Conservation (phyloP, 805 yeast genomes). For the Torulaspora quercuum region DNA sequence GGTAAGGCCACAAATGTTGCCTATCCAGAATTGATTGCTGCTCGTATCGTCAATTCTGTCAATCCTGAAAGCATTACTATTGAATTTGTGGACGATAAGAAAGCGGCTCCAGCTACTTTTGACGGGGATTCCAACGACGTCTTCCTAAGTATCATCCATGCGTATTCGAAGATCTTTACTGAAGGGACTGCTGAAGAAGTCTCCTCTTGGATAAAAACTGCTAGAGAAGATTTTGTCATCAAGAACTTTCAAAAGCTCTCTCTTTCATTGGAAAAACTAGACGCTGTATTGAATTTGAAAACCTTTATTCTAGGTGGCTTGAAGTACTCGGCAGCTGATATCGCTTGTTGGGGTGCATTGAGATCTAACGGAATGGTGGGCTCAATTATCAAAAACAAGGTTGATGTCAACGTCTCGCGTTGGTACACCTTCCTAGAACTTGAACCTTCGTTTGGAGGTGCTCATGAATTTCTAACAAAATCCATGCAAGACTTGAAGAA, state of each 20-base stretch:
- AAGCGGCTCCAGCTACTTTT: conserved; percentile 48
- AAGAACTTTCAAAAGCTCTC: conserved; percentile 88
- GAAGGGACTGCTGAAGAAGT: conserved; percentile 36
- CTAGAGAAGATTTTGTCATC: conserved; percentile 63
- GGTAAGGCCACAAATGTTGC: conserved; percentile 84
- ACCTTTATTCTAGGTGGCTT: conserved; percentile 67
- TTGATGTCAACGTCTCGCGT: conserved; percentile 82
- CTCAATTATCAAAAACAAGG: conserved; percentile 79
- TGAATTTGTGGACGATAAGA: conserved; percentile 70
- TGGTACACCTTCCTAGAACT: conserved; percentile 82
- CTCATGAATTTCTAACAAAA: conserved; percentile 63
- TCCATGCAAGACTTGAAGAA: conserved; percentile 73
- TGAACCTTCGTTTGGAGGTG: conserved; percentile 63
- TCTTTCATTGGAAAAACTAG: conserved; percentile 72
- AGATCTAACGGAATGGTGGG: conserved; percentile 93
- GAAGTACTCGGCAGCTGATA: conserved; percentile 69
- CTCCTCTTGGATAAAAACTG: conserved; percentile 64
- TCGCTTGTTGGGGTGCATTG: conserved; percentile 89
- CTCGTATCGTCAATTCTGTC: conserved; percentile 61
- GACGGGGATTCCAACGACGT: conserved; percentile 47
- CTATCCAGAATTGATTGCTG: conserved; percentile 74
- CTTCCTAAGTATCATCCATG: conserved; percentile 48
- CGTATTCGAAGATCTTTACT: conserved; percentile 46
- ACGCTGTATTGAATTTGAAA: conserved; percentile 78
- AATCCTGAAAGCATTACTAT: conserved; percentile 52